Evolutionary conservation across 495 filamentous ascomycete genomes (phyloP).

Genomic region (Daldinia decipiens): DNA sequence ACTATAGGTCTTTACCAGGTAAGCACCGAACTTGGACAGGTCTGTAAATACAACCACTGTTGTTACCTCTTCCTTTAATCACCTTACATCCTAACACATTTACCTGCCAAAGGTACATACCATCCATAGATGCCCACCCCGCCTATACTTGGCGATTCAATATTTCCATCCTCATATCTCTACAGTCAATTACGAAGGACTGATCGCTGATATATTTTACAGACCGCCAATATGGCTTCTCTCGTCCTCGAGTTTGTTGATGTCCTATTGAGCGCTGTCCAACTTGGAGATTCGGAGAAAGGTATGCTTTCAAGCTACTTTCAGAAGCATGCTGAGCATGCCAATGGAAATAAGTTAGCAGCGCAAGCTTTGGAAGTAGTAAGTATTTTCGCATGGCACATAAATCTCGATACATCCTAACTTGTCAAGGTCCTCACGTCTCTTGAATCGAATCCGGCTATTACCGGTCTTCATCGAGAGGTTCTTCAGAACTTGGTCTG

Average conservation of each 20-base stretch:
- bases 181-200: not conserved
- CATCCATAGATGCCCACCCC: not conserved
- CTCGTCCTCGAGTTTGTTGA: conserved; percentile 1
- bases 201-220: not conserved
- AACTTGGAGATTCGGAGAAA: not conserved
- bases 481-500: conserved; percentile 13
- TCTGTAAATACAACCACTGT: not conserved
- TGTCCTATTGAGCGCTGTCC: not conserved
- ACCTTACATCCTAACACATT: too few relatives aligned
- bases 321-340: not conserved
- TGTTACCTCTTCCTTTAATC: not conserved
- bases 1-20: not conserved
- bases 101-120: not conserved
- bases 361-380: conserved; percentile 1
- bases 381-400: not conserved
- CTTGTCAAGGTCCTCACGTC: conserved; percentile 6
- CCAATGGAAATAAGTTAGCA: not conserved
- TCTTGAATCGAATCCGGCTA: not conserved
- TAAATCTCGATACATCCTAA: not conserved
- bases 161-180: not conserved
- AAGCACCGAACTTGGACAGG: not conserved
- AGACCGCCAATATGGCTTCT: conserved; percentile 9
- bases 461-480: conserved; percentile 19
- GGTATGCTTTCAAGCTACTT: conserved; percentile 12
- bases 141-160: not conserved